phyloP scores from a whole-genome alignment of 768 basidiomycete species.

The Tylopilus vinaceipallidus region DNA sequence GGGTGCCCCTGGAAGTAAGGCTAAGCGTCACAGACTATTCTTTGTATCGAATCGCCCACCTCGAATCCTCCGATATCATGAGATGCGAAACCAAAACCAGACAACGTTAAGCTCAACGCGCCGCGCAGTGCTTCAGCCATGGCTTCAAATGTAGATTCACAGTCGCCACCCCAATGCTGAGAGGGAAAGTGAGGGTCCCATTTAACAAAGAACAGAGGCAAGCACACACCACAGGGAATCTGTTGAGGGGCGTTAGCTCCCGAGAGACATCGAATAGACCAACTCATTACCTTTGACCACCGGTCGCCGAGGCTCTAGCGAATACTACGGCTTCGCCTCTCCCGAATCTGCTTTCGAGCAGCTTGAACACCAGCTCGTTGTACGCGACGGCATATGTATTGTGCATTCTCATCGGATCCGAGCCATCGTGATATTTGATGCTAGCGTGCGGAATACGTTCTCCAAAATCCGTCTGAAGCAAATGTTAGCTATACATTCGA shows the following conservation, averaged over 20 bases:
- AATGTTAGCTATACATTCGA: not conserved
- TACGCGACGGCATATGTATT: constrained; percentile 69
- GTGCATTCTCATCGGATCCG: constrained; percentile 68
- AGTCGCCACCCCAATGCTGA: constrained; percentile 73
- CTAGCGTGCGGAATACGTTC: constrained; percentile 71
- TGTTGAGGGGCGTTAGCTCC: constrained; percentile 3
- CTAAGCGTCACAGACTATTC: not conserved
- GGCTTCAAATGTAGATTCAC: constrained; percentile 73
- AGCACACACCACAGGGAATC: constrained; percentile 17
- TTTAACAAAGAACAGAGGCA: not conserved
- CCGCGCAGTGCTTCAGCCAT: constrained; percentile 77
- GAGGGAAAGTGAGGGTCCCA: constrained; percentile 21
- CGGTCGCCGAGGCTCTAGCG: constrained; percentile 64
- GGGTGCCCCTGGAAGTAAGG: constrained; percentile 50
- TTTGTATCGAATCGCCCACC: constrained; percentile 29
- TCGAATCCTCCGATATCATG: constrained; percentile 82
- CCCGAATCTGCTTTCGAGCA: constrained; percentile 58
- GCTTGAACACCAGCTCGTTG: constrained; percentile 66
- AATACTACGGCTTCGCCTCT: constrained; percentile 67
- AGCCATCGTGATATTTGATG: constrained; percentile 63
- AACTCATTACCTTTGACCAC: constrained; percentile 55
- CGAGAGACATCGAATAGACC: not conserved
- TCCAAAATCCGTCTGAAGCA: constrained; percentile 65
- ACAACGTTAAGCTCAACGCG: constrained; percentile 58
- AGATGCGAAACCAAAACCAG: constrained; percentile 70